A percentile compares a stretch with the other conserved stretches of the same genome.
phyloP scores from a whole-genome alignment of 495 filamentous ascomycete species.

The Hypoxylon subgilvum region DNA sequence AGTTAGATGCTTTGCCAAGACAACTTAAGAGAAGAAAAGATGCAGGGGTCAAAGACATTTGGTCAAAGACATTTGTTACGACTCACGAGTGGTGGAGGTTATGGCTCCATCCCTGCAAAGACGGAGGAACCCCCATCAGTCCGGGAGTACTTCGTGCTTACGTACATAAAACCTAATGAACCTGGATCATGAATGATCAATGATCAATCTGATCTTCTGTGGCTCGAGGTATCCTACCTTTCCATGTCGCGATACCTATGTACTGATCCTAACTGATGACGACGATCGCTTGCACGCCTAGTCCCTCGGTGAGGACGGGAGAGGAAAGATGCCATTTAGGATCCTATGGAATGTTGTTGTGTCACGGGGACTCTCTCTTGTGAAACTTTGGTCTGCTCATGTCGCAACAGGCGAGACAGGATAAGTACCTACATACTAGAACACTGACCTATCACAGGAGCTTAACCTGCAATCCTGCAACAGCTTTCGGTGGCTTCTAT shows the following conservation, averaged over 20 bases:
- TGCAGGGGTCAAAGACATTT: slow-evolving; percentile 13
- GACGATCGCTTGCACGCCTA: no score
- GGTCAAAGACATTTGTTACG: no score
- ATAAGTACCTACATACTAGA: slow-evolving; percentile 22
- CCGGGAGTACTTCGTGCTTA: no score
- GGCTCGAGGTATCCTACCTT: neutral
- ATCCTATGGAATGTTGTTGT: slow-evolving; percentile 4
- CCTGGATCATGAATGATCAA: neutral
- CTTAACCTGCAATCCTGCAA: slow-evolving; percentile 7
- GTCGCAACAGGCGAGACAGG: slow-evolving; percentile 25
- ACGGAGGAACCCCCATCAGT: slow-evolving; percentile 6
- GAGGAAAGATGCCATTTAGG: neutral
- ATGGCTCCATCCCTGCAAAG: slow-evolving; percentile 2
- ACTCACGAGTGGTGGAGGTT: neutral
- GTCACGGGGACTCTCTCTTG: slow-evolving; percentile 12
- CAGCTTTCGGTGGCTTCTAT: slow-evolving; percentile 1
- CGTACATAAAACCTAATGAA: slow-evolving; percentile 8
- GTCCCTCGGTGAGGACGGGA: neutral
- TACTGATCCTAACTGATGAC: no score
- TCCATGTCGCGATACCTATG: no score
- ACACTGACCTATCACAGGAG: slow-evolving; percentile 16
- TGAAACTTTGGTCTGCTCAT: slow-evolving; percentile 22
- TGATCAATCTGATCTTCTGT: neutral
- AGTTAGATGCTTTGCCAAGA: neutral
- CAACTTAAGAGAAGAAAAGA: slow-evolving; percentile 5